Base-by-base conservation (phyloP, 257 asterid genomes). In the Anisodus acutangulus region DNA sequence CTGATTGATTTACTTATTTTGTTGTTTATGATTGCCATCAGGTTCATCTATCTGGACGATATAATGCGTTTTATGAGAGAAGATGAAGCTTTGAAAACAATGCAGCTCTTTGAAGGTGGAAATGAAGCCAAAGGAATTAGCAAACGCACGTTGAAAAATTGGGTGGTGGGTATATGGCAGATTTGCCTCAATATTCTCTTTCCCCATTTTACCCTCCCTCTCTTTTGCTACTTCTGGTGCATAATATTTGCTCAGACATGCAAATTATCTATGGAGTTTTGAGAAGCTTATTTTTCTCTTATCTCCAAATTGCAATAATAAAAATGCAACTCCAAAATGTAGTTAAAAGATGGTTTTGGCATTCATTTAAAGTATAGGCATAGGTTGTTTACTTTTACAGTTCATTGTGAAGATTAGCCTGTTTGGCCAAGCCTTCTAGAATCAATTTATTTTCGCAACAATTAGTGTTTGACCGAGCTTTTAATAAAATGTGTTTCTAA, bases 11-110 rank as follows among this genome's bases (percentile, higher is more conserved):
- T 6, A 17, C 53, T 4, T 4, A 59, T 85, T 51, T 70, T 85
- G 16, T 9, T 53, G 80, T 45, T 51, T 41, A 85, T 55, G 59
- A 53, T 5, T 86, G 82, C 83, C 62, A 78, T 83, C 87, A 95
- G 99, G 79, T 86, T 72, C 59, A 94, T 95, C 84, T 79, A 78
- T 81, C 74, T 85, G 63, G 98, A 92, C 87, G 98, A 94, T 90
- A 85, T 96, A 81, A 88, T 90, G 94, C 92, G 93, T 19, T 96
- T 93, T 89, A 91, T 96, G 97, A 88, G 97, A 41, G 95, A 92
- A 83, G 98, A 94, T 81, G 99, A 93, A 87, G 97, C 92, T 84
- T 22, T 86, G 76, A 96, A 92, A 91, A 89, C 97, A 9, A 83
- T 90, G 66, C 88, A 69, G 41, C 95, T 93, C 39, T 91, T 96